These are phyloP conservation scores for Botrytis fabae DNA, from an alignment of 2,329 filamentous ascomycete species.

Conservation along the genomic window DNA sequence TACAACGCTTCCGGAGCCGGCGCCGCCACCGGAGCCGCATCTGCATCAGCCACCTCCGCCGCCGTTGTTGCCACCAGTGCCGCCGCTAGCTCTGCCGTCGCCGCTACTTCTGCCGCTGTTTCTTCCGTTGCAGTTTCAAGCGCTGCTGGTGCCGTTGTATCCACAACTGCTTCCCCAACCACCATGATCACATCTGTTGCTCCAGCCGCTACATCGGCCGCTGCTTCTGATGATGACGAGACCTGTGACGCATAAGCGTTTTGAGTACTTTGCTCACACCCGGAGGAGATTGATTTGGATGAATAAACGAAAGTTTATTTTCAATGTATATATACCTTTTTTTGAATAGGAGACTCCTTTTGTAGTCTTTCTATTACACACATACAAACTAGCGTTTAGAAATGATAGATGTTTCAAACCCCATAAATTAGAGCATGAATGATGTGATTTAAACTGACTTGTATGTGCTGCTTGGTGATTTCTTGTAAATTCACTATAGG, in stretches of 20 bases:
- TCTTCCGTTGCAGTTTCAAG: not conserved
- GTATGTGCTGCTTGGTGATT: too few species aligned
- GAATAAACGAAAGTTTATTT: not conserved
- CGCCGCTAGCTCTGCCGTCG: not conserved
- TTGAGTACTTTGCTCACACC: not conserved
- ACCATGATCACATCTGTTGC: not conserved
- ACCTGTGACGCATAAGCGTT: not conserved
- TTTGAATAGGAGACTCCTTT: not conserved
- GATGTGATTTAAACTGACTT: not conserved
- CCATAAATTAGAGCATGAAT: not conserved
- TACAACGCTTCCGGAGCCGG: conserved; percentile 26
- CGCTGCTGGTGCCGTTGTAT: not conserved
- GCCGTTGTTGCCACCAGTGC: not conserved
- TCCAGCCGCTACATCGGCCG: not conserved
- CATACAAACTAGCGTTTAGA: not conserved
- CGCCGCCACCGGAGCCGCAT: not conserved
- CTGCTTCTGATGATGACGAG: not conserved
- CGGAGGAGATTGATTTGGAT: not conserved
- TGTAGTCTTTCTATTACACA: not conserved
- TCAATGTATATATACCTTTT: conserved; percentile 16
- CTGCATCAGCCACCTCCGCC: not conserved
- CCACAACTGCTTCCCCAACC: not conserved
- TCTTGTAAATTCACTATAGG: too few species aligned
- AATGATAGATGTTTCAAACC: not conserved
- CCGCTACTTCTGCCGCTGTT: not conserved